Conservation (phyloP, 805 yeast genomes). For the Starmera dryadoides region DNA sequence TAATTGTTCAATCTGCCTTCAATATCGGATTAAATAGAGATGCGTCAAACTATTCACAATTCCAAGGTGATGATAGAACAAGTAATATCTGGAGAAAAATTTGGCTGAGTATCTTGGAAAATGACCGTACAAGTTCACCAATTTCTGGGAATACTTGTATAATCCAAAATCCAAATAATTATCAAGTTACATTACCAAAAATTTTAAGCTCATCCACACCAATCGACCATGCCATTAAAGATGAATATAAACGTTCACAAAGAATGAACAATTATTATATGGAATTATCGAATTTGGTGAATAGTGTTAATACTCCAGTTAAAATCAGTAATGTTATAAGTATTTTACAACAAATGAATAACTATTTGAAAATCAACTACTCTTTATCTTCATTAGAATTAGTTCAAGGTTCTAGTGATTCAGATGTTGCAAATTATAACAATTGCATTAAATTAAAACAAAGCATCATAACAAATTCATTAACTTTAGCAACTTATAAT, state of each 20-base stretch:
- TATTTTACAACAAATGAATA: conserved; percentile 9
- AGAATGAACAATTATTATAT: conserved; percentile 9
- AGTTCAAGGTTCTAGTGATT: not conserved
- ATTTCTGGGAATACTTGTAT: conserved; percentile 16
- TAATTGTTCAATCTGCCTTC: conserved; percentile 36
- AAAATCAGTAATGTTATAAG: conserved; percentile 11
- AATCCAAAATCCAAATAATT: conserved; percentile 11
- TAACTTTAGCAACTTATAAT: conserved; percentile 7
- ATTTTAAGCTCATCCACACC: not conserved
- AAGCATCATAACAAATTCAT: conserved; percentile 9
- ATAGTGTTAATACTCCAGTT: conserved; percentile 10
- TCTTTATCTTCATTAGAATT: conserved; percentile 3
- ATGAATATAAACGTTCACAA: conserved; percentile 12
- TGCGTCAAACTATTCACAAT: conserved; percentile 24
- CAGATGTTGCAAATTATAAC: conserved; percentile 5
- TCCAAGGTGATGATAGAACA: conserved; percentile 7
- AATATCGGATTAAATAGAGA: conserved; percentile 43
- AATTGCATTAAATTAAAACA: conserved; percentile 8
- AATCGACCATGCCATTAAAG: conserved; percentile 8
- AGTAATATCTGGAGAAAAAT: conserved; percentile 17
- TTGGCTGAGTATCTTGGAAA: conserved; percentile 19
- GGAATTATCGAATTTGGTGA: conserved; percentile 13
- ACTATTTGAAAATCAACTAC: conserved; percentile 11
- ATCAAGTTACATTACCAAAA: conserved; percentile 12
- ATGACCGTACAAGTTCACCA: conserved; percentile 13